Conservation (phyloP, 2,329 filamentous ascomycete species). For the Sclerotinia minor region DNA sequence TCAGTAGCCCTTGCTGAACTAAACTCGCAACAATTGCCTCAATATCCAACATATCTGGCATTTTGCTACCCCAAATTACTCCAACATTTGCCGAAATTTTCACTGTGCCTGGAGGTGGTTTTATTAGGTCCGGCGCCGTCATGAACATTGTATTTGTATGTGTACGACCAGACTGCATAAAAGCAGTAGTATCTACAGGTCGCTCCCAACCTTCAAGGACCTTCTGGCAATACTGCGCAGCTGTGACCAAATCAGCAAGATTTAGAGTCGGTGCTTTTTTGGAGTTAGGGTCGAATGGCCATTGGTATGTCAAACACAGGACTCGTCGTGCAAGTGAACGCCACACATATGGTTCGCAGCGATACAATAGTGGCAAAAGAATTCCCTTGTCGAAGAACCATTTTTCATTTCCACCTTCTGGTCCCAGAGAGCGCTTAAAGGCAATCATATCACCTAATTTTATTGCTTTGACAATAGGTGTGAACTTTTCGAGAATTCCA, state of each 20-base stretch:
- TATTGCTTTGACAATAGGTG: constrained; percentile 72
- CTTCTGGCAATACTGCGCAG: constrained; percentile 65
- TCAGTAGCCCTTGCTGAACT: constrained; percentile 76
- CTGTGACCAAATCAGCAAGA: constrained; percentile 64
- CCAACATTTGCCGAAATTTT: constrained; percentile 58
- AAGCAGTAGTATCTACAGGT: constrained; percentile 38
- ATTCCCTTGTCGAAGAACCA: constrained; percentile 79
- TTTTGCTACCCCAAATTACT: constrained; percentile 62
- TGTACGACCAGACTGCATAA: constrained; percentile 40
- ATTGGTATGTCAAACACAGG: constrained; percentile 76
- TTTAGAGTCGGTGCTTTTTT: constrained; percentile 73
- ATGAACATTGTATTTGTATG: constrained; percentile 51
- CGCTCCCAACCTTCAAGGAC: constrained; percentile 57
- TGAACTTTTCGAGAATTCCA: constrained; percentile 64
- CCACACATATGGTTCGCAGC: constrained; percentile 81
- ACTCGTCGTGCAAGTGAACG: constrained; percentile 75
- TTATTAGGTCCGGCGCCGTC: constrained; percentile 47
- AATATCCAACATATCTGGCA: constrained; percentile 63
- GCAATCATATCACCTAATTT: constrained; percentile 70
- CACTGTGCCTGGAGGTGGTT: constrained; percentile 50
- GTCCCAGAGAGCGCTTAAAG: constrained; percentile 69
- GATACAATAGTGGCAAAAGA: constrained; percentile 71
- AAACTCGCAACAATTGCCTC: constrained; percentile 76
- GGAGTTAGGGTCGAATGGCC: constrained; percentile 56
- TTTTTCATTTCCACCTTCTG: constrained; percentile 53